Percentiles rank a stretch among this genome's conserved stretches.
These are phyloP conservation scores for Gypsophila paniculata DNA, from an alignment of 179 eudicot genomes.

Conservation along the genomic window DNA sequence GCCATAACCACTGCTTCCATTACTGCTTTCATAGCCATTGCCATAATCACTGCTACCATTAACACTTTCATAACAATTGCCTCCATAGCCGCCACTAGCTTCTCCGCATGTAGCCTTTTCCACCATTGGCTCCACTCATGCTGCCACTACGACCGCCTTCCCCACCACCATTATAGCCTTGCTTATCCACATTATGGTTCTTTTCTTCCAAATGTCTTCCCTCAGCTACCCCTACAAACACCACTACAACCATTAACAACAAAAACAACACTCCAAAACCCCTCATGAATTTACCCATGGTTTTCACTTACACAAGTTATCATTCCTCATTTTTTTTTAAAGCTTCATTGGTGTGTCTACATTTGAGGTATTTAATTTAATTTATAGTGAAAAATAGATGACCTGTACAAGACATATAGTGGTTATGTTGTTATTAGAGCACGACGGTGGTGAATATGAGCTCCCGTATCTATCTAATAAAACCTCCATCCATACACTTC, in stretches of 20 bases:
- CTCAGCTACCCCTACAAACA: constrained; percentile 5
- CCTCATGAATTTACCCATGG: constrained; percentile 4
- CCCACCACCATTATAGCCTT: neutral
- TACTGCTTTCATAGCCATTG: neutral
- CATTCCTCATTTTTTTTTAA: neutral
- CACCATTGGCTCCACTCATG: neutral
- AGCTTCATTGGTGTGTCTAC: neutral
- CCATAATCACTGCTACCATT: neutral
- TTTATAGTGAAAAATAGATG: neutral
- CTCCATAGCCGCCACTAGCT: neutral
- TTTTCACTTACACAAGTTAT: neutral
- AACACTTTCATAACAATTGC: no score
- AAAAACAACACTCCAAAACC: neutral
- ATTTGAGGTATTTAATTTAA: neutral
- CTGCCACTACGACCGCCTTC: no score
- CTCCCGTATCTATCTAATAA: no score
- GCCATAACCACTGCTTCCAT: neutral
- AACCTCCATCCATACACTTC: no score
- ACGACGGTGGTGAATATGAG: no score
- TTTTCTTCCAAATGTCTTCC: neutral
- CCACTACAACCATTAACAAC: neutral
- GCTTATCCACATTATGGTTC: neutral
- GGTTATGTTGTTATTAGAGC: neutral
- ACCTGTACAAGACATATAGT: neutral
- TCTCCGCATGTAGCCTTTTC: neutral